Base-by-base conservation (phyloP, 1,284 basidiomycete genomes). In the Sparassis latifolia region DNA sequence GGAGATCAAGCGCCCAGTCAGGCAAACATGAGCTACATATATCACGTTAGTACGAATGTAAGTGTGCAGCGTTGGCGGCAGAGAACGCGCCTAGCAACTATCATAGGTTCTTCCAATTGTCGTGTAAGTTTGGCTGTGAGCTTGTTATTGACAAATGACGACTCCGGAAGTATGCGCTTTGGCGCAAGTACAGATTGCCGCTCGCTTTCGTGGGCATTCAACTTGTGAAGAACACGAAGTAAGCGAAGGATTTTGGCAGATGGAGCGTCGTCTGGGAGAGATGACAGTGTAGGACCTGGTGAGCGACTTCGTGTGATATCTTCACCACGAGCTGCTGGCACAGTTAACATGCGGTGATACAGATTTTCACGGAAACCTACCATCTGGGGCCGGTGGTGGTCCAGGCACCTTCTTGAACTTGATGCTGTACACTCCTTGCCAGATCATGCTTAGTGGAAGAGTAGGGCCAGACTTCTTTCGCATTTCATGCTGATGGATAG, bases 61-160 rank as follows among this genome's bases (percentile, higher is more conserved):
- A 39, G 20, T 20, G 20, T 20, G 5, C 40, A 30, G 0, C 29
- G 30, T 38, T 7, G 10, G 9, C 49, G 39, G 29, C 38, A 41
- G 12, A 1, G 50, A 44, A 53, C 28, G 49, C 52, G 90, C 90
- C 90, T 96, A 1, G 96, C 97, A 39, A 99, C 90, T 56, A 99
- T 96, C 92, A 99, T 97, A 0, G 93, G 92, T 67, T 99, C 97
- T 61, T 99, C 96, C 37, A 99, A 69, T 66, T 99, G 97, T 39
- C 97, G 82, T n/a, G 93, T 95, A 37, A 99, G 79, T 69, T 99
- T 99, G 28, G 97, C 97, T 1, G 94, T 95, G 43, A 99, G 74
- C 71, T 99, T 98, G 74, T 97, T 97, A 69, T 99, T 99, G 58
- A 99, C 84, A 64, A 99, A 99, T 0, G 89, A 80, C 1, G 86